A percentile compares a stretch with the other conserved stretches of the same genome.
These are phyloP conservation scores for Chytriomyces sp. DNA, from an alignment of 192 early-diverging fungal genomes.

Conservation along the genomic window DNA sequence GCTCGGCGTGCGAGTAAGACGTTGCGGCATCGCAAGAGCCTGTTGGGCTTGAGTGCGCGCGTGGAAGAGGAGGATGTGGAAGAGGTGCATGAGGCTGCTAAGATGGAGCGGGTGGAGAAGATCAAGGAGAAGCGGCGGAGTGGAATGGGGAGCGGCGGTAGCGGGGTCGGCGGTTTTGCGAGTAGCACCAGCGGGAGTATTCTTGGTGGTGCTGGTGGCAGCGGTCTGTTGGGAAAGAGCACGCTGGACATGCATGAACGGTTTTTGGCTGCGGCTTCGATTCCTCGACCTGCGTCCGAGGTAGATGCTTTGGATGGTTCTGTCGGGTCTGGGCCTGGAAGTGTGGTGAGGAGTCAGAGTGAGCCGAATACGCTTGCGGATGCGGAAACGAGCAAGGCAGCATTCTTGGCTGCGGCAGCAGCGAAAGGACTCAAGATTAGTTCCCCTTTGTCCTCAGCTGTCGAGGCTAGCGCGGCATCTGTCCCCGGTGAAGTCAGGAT, in stretches of 20 bases:
- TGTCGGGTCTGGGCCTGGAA: neutral
- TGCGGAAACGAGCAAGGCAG: constrained; percentile 18
- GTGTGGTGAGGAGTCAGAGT: neutral
- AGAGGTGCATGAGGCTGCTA: constrained; percentile 43
- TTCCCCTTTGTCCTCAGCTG: constrained; percentile 1
- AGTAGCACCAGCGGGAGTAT: neutral
- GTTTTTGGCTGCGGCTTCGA: constrained; percentile 11
- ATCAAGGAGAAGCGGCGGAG: constrained; percentile 48
- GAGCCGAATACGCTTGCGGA: neutral
- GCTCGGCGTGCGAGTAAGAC: constrained; percentile 16
- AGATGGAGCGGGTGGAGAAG: constrained; percentile 47
- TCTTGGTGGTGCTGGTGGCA: neutral
- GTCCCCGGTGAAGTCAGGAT: neutral
- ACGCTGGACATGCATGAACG: constrained; percentile 18
- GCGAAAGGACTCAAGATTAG: constrained; percentile 34
- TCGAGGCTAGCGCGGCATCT: too few species aligned
- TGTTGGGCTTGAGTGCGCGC: constrained; percentile 24
- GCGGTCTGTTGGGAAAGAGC: neutral
- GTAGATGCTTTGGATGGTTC: neutral
- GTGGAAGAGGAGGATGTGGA: constrained; percentile 26
- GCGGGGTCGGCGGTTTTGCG: neutral
- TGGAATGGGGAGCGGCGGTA: neutral
- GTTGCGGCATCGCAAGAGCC: constrained; percentile 25
- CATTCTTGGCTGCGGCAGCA: constrained; percentile 34
- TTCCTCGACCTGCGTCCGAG: constrained; percentile 9